A percentile compares a stretch with the other conserved stretches of the same genome.
Evolutionary conservation across 257 asterid genomes (phyloP).

Genomic region (Gynochthodes officinalis): DNA sequence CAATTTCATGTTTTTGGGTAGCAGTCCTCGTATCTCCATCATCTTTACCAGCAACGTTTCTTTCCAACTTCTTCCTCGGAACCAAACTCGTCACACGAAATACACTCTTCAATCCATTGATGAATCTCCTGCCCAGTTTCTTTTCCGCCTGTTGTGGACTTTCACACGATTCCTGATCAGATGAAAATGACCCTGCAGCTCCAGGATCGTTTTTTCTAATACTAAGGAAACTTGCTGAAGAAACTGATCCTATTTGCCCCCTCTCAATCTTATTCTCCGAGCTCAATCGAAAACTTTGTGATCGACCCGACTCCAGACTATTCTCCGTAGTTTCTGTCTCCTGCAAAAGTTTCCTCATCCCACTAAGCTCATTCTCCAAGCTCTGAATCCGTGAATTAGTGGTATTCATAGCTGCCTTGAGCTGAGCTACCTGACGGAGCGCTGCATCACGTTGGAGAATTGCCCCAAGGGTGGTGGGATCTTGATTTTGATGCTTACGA

Average conservation of each 20-base stretch:
- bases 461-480: slow-evolving; percentile 52
- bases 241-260: slow-evolving; percentile 64
- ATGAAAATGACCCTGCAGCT: slow-evolving; percentile 30
- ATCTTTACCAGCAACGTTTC: slow-evolving; percentile 9
- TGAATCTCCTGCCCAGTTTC: slow-evolving; percentile 48
- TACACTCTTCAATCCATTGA: slow-evolving; percentile 57
- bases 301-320: slow-evolving; percentile 33
- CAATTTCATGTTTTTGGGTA: slow-evolving; percentile 5
- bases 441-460: slow-evolving; percentile 72
- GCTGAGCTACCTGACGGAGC: slow-evolving; percentile 59
- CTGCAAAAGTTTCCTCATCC: slow-evolving; percentile 45
- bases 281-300: slow-evolving; percentile 59
- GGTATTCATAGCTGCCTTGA: slow-evolving; percentile 56
- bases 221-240: slow-evolving; percentile 48
- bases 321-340: slow-evolving; percentile 31
- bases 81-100: slow-evolving; percentile 34
- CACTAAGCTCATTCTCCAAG: slow-evolving; percentile 59
- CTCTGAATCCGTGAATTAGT: slow-evolving; percentile 58
- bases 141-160: slow-evolving; percentile 24
- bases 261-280: slow-evolving; percentile 49
- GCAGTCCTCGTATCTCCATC: slow-evolving; percentile 8
- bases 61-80: slow-evolving; percentile 46
- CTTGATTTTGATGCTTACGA: slow-evolving; percentile 18
- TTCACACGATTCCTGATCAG: slow-evolving; percentile 34
- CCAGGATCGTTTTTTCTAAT: slow-evolving; percentile 17